A percentile compares a stretch with the other conserved stretches of the same genome.
phyloP scores from a whole-genome alignment of 495 filamentous ascomycete genomes.

The Achaetomiella virescens region DNA sequence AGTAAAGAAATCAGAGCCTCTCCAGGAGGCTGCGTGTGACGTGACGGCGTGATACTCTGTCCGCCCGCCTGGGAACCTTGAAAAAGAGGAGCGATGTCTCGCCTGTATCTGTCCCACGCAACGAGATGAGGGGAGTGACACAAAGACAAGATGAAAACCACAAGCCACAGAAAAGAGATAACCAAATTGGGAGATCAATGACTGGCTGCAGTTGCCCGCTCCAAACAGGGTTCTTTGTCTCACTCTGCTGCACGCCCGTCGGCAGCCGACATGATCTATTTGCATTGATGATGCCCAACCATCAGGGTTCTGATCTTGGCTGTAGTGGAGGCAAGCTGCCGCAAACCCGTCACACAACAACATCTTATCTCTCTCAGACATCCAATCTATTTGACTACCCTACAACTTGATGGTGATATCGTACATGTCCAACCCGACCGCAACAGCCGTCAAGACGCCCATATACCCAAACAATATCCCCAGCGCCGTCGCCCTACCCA shows the following conservation, averaged over 20 bases:
- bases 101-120: not conserved
- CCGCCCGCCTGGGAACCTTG: not conserved
- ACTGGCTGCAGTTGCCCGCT: not conserved
- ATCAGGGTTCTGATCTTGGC: not conserved
- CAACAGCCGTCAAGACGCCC: slow-evolving; percentile 55
- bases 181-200: not conserved
- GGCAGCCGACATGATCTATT: slow-evolving; percentile 5
- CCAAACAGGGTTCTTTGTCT: not conserved
- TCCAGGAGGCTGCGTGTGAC: not conserved
- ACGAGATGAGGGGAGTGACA: not conserved
- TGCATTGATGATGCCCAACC: not conserved
- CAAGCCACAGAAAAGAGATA: not conserved
- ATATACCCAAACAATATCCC: slow-evolving; percentile 68
- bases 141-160: not conserved
- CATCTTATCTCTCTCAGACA: not conserved
- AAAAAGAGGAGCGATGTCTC: too few species aligned
- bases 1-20: not conserved
- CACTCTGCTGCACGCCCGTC: slow-evolving; percentile 1
- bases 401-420: slow-evolving; percentile 74
- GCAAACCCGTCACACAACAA: not conserved
- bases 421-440: slow-evolving; percentile 62
- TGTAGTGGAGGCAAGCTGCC: not conserved
- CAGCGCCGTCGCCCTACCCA: slow-evolving; percentile 58
- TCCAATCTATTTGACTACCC: not conserved
- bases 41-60: not conserved